These are phyloP conservation scores for Clarireedia monteithiana DNA, from an alignment of 2,329 filamentous ascomycete species.

Conservation along the genomic window DNA sequence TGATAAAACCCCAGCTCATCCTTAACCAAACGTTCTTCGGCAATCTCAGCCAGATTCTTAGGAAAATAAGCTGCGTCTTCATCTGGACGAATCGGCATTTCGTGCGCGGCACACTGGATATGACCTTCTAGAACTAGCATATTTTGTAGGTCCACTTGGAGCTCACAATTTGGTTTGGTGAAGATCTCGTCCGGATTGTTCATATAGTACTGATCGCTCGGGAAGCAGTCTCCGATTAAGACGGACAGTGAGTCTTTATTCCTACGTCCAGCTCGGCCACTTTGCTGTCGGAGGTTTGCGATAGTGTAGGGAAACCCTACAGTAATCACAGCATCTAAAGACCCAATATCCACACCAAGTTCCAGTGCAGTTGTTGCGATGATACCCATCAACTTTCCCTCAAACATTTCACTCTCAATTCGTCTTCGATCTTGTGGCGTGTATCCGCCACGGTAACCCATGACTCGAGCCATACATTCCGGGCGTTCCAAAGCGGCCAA, in stretches of 20 bases:
- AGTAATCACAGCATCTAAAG: slow-evolving; percentile 85
- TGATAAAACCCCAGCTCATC: slow-evolving; percentile 82
- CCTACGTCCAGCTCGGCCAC: slow-evolving; percentile 80
- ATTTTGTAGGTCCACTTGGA: slow-evolving; percentile 89
- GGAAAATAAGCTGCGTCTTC: slow-evolving; percentile 78
- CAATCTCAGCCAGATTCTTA: slow-evolving; percentile 60
- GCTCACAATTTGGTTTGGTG: slow-evolving; percentile 78
- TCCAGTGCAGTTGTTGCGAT: slow-evolving; percentile 91
- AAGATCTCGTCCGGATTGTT: slow-evolving; percentile 90
- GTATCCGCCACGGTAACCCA: slow-evolving; percentile 94
- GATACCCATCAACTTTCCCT: slow-evolving; percentile 86
- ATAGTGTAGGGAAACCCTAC: slow-evolving; percentile 95
- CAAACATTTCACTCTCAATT: slow-evolving; percentile 96
- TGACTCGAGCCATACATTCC: slow-evolving; percentile 73
- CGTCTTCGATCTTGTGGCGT: slow-evolving; percentile 80
- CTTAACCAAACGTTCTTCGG: slow-evolving; percentile 62
- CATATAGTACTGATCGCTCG: slow-evolving; percentile 96
- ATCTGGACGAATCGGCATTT: slow-evolving; percentile 80
- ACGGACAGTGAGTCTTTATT: slow-evolving; percentile 92
- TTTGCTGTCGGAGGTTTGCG: slow-evolving; percentile 89
- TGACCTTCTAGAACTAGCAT: slow-evolving; percentile 89
- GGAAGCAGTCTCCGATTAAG: slow-evolving; percentile 79
- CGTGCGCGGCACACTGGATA: slow-evolving; percentile 88
- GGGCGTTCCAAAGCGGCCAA: slow-evolving; percentile 63
- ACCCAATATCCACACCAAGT: slow-evolving; percentile 90